A percentile compares a stretch with the other conserved stretches of the same genome.
Evolutionary conservation across 768 basidiomycete genomes (phyloP).

Genomic region (Podaxis sp.): DNA sequence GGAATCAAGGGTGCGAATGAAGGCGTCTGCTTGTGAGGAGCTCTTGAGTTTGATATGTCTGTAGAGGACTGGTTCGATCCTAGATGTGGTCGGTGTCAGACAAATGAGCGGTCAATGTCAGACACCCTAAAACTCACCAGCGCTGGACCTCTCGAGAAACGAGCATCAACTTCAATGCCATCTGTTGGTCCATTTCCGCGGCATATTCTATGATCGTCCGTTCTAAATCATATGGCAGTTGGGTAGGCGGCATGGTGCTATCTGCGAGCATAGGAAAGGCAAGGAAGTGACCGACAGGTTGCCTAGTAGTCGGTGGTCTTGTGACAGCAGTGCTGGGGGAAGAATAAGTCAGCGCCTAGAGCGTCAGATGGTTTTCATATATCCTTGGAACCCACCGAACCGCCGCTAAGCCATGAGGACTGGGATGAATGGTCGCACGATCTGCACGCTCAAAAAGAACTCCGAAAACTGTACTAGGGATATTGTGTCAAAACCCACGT

Average conservation of each 20-base stretch:
- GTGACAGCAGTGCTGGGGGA: not conserved
- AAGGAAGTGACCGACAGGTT: not conserved
- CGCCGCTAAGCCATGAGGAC: slow-evolving; percentile 7
- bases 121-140: not conserved
- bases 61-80: slow-evolving; percentile 14
- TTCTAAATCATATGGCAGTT: slow-evolving; percentile 13
- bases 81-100: not conserved
- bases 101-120: not conserved
- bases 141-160: slow-evolving; percentile 12
- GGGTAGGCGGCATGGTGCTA: not conserved
- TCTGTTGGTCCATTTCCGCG: slow-evolving; percentile 2
- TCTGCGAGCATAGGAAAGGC: not conserved
- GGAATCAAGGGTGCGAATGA: slow-evolving; percentile 10
- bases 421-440: slow-evolving; percentile 11
- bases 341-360: not conserved
- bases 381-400: slow-evolving; percentile 3
- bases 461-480: not conserved
- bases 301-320: not conserved
- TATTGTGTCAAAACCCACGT: not conserved
- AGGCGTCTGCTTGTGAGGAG: slow-evolving; percentile 8
- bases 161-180: slow-evolving; percentile 7
- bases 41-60: slow-evolving; percentile 9
- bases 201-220: slow-evolving; percentile 11
- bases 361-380: not conserved
- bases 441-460: not conserved